These are phyloP conservation scores for Lactuca sativa DNA, from an alignment of 129 eudicot genomes.

Conservation along the genomic window DNA sequence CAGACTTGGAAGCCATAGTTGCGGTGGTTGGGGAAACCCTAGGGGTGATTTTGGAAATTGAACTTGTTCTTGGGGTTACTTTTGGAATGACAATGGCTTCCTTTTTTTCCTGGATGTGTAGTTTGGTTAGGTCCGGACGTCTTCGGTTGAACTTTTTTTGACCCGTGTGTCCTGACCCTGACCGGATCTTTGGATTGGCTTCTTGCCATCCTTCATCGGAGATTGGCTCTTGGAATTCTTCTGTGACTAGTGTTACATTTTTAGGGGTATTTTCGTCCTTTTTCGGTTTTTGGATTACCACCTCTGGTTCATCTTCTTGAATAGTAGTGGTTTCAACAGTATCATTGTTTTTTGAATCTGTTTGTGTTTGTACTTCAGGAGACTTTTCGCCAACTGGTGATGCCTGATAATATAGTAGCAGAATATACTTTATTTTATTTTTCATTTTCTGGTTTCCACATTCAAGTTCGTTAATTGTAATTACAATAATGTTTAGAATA, in stretches of 20 bases:
- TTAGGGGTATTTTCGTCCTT: slow-evolving; percentile 27
- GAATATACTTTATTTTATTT: no score
- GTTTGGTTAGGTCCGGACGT: slow-evolving; percentile 62
- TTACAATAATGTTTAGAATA: no score
- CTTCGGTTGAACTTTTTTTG: slow-evolving; percentile 60
- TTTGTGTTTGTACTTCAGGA: slow-evolving; percentile 45
- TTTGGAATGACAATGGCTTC: slow-evolving; percentile 51
- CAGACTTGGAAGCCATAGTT: slow-evolving; percentile 73
- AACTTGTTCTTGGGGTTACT: slow-evolving; percentile 41
- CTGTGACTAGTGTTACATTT: slow-evolving; percentile 30
- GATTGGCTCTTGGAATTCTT: slow-evolving; percentile 53
- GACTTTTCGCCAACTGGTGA: slow-evolving; percentile 57
- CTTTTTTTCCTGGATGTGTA: slow-evolving; percentile 45
- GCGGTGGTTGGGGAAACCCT: slow-evolving; percentile 47
- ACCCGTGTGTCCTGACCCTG: slow-evolving; percentile 59
- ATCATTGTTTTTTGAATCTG: slow-evolving; percentile 41
- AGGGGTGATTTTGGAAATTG: slow-evolving; percentile 46
- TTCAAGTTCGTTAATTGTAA: no score
- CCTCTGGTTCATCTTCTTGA: slow-evolving; percentile 38
- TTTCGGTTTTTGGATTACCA: slow-evolving; percentile 29
- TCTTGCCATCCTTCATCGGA: slow-evolving; percentile 99
- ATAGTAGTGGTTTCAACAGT: slow-evolving; percentile 31
- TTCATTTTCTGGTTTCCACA: no score
- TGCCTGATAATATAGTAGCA: slow-evolving; percentile 38
- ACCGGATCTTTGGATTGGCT: slow-evolving; percentile 75